phyloP scores from a whole-genome alignment of 164 flowering plant genomes.

The Vitis cinerea region DNA sequence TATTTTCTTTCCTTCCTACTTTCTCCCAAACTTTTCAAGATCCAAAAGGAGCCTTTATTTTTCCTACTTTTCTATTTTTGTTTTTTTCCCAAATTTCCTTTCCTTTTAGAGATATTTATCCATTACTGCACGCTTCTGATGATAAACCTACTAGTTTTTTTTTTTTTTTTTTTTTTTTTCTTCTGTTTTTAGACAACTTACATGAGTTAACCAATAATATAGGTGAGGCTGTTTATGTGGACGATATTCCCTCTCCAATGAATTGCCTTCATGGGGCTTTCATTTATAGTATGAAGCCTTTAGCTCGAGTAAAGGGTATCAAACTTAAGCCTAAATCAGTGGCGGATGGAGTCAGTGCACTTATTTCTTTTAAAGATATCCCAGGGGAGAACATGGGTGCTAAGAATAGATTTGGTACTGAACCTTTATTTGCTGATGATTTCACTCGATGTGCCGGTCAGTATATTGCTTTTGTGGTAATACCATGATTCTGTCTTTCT shows the following conservation, averaged over 20 bases:
- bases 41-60: too few relatives aligned
- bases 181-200: neutral
- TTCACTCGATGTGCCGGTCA: slow-evolving; percentile 67
- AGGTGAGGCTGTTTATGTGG: slow-evolving; percentile 95
- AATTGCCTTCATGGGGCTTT: slow-evolving; percentile 85
- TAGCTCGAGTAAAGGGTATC: slow-evolving; percentile 64
- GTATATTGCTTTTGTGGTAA: slow-evolving; percentile 77
- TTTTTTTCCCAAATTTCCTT: too few relatives aligned
- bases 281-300: slow-evolving; percentile 69
- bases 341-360: slow-evolving; percentile 40
- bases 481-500: slow-evolving; percentile 1
- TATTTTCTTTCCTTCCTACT: too few relatives aligned
- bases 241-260: slow-evolving; percentile 86
- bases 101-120: too few relatives aligned
- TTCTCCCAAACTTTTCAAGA: too few relatives aligned
- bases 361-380: slow-evolving; percentile 69
- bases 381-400: slow-evolving; percentile 78
- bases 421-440: slow-evolving; percentile 75
- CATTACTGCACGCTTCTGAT: too few relatives aligned
- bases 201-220: slow-evolving; percentile 7
- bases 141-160: too few relatives aligned
- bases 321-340: slow-evolving; percentile 30
- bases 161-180: too few relatives aligned
- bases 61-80: too few relatives aligned
- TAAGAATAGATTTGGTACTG: slow-evolving; percentile 49